These are phyloP conservation scores for Syzygium syzygioides DNA, from an alignment of 441 rosid genomes.

Conservation along the genomic window DNA sequence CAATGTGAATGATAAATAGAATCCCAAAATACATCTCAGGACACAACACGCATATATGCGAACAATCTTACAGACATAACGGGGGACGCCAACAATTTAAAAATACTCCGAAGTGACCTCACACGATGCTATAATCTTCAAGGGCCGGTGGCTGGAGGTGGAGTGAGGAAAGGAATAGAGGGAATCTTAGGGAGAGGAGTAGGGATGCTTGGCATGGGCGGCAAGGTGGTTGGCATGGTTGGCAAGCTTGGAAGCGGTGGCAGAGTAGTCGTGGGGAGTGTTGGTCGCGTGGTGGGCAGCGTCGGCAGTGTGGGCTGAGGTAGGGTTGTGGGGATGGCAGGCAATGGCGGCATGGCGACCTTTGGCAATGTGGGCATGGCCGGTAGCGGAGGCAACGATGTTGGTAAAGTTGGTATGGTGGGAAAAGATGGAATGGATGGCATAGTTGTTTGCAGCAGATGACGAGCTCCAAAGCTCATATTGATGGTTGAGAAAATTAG, in stretches of 20 bases:
- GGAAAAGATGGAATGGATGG: not conserved
- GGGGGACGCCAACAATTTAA: not conserved
- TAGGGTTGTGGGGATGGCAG: not conserved
- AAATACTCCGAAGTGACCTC: not conserved
- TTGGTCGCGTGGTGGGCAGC: not conserved
- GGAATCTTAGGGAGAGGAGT: not conserved
- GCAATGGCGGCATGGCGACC: rapidly evolving
- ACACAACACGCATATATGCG: not conserved
- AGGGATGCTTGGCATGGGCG: not conserved
- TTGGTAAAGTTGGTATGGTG: not conserved
- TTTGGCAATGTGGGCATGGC: not conserved
- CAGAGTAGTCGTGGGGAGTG: not conserved
- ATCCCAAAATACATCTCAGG: not conserved
- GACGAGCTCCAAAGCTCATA: not conserved
- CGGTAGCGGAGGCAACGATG: not conserved
- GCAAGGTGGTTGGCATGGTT: not conserved
- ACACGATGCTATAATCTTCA: not conserved
- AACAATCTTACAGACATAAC: not conserved
- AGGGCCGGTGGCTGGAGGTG: not conserved
- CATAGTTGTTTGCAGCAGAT: not conserved
- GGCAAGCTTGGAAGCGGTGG: not conserved
- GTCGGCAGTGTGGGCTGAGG: not conserved
- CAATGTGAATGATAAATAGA: not conserved
- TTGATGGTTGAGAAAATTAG: not conserved
- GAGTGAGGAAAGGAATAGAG: not conserved